Conservation (phyloP, 495 filamentous ascomycete genomes). For the Aspergillus ostianus region DNA sequence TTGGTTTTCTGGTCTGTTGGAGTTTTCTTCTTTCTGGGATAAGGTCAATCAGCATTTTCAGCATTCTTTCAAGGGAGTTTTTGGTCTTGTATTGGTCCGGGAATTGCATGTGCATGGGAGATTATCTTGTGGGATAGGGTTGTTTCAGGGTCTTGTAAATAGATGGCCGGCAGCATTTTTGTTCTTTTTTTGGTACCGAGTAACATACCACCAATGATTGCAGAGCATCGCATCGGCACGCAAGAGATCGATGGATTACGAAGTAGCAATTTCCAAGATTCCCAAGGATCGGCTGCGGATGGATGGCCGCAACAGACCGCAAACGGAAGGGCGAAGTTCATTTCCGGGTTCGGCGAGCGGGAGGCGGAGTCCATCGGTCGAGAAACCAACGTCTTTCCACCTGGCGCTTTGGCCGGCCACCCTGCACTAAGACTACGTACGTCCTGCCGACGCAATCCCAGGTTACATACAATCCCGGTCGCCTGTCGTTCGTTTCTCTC, state of each 20-base stretch:
- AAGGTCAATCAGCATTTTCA: conserved; percentile 5
- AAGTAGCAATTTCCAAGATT: not conserved
- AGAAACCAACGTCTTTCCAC: not conserved
- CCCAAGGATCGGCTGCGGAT: not conserved
- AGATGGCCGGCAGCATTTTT: not conserved
- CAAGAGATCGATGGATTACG: not conserved
- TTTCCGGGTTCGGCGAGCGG: conserved; percentile 1
- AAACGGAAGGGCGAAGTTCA: not conserved
- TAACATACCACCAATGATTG: not conserved
- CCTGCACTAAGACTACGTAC: not conserved
- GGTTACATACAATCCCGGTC: not conserved
- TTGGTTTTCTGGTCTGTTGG: not conserved
- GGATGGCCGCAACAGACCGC: not conserved
- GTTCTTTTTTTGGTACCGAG: conserved; percentile 3
- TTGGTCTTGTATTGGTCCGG: conserved; percentile 2
- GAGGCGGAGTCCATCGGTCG: not conserved
- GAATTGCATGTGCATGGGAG: not conserved
- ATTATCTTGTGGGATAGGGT: not conserved
- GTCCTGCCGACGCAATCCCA: not conserved
- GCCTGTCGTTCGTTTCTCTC: not conserved
- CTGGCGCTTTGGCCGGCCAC: not conserved
- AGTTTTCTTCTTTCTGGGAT: not conserved
- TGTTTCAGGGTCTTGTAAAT: not conserved
- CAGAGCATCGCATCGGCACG: not conserved
- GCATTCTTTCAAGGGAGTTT: not conserved